Conservation (phyloP, 2,329 filamentous ascomycete genomes). For the Pezicula radicicola region DNA sequence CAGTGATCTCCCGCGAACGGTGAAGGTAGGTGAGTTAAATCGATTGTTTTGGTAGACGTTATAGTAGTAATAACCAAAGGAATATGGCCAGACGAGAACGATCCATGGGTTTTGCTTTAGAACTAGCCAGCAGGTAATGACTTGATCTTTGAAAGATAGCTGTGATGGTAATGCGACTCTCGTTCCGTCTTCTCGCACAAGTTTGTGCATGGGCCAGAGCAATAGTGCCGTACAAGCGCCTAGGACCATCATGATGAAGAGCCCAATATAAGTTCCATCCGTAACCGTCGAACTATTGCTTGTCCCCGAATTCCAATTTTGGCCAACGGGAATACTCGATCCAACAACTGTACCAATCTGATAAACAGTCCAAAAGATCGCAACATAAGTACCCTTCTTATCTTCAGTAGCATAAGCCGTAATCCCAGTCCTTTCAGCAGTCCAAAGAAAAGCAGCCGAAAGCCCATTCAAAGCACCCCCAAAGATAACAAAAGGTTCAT, state of each 20-base stretch:
- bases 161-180: conserved; percentile 84
- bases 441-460: conserved; percentile 77
- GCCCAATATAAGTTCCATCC: conserved; percentile 79
- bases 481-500: conserved; percentile 65
- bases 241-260: conserved; percentile 72
- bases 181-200: conserved; percentile 73
- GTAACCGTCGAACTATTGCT: conserved; percentile 43
- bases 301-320: conserved; percentile 59
- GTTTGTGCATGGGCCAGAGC: conserved; percentile 64
- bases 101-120: conserved; percentile 69
- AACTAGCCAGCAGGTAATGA: conserved; percentile 70
- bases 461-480: conserved; percentile 73
- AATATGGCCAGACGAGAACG: conserved; percentile 73
- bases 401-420: conserved; percentile 81
- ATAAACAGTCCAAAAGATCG: conserved; percentile 92
- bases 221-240: conserved; percentile 66
- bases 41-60: conserved; percentile 75
- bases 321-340: conserved; percentile 64
- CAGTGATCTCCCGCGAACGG: conserved; percentile 66
- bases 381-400: conserved; percentile 82
- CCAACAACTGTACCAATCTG: conserved; percentile 87
- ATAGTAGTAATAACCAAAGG: conserved; percentile 74
- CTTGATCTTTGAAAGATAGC: conserved; percentile 76
- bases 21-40: conserved; percentile 67
- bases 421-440: conserved; percentile 79